phyloP scores from a whole-genome alignment of 257 asterid genomes.

The Ocimum tenuiflorum region DNA sequence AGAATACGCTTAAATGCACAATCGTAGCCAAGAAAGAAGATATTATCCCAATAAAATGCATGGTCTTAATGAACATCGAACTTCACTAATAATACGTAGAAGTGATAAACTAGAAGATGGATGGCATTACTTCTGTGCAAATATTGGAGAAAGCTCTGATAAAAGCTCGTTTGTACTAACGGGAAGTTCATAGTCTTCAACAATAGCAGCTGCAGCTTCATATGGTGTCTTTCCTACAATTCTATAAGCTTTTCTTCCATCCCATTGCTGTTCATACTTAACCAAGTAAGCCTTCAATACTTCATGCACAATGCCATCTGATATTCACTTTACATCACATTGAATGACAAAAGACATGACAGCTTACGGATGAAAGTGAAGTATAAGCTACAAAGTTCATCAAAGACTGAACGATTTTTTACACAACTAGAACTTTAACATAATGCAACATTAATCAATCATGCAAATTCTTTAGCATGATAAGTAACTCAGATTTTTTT shows the following conservation, averaged over 20 bases:
- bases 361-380: neutral
- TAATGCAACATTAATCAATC: neutral
- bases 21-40: neutral
- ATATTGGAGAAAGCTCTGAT: constrained; percentile 48
- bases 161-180: constrained; percentile 54
- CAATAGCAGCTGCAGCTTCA: constrained; percentile 70
- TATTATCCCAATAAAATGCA: neutral
- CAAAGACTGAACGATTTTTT: neutral
- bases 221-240: constrained; percentile 64
- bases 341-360: constrained; percentile 1
- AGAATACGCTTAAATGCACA: neutral
- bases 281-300: constrained; percentile 52
- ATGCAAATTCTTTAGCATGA: neutral
- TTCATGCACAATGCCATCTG: constrained; percentile 72
- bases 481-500: neutral
- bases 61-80: neutral
- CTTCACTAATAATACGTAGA: neutral
- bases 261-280: constrained; percentile 85
- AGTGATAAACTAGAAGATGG: constrained; percentile 4
- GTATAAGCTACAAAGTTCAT: neutral
- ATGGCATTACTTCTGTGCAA: constrained; percentile 51
- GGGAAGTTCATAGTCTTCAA: constrained; percentile 68
- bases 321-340: constrained; percentile 1
- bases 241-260: constrained; percentile 43
- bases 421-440: neutral